Conservation (phyloP, 163 green algal species). For the Trebouxiophyceae sp. region DNA sequence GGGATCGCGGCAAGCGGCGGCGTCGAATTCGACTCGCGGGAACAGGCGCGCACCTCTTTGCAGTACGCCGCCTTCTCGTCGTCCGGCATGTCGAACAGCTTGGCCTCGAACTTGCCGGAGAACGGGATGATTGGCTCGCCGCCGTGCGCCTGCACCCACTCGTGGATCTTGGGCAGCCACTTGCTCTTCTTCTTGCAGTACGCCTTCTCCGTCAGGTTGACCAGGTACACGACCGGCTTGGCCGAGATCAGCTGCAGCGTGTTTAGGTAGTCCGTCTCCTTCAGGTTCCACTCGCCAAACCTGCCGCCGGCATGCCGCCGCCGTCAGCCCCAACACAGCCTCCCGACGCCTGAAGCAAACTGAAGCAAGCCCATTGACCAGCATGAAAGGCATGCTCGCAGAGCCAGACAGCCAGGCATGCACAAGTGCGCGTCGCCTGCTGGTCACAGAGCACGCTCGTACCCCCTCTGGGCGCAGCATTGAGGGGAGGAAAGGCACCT, state of each 20-base stretch:
- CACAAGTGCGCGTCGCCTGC: no score
- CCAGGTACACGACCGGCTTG: slow-evolving; percentile 88
- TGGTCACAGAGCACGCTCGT: no score
- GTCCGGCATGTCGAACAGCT: slow-evolving; percentile 75
- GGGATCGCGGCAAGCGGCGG: no score
- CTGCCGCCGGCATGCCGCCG: no score
- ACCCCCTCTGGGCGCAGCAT: no score
- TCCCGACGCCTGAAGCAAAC: background rate
- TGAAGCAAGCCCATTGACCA: no score
- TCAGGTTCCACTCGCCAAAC: slow-evolving; percentile 78
- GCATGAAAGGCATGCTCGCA: no score
- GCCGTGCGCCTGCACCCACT: slow-evolving; percentile 55
- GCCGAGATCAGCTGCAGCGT: slow-evolving; percentile 78
- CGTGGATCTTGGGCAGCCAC: slow-evolving; percentile 65
- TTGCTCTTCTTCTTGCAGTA: slow-evolving; percentile 90
- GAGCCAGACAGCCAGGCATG: no score
- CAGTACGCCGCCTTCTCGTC: slow-evolving; percentile 67
- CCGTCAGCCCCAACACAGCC: background rate
- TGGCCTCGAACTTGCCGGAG: slow-evolving; percentile 48
- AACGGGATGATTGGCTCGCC: slow-evolving; percentile 91
- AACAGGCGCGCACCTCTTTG: slow-evolving; percentile 45
- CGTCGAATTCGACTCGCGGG: no score
- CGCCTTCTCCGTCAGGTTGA: slow-evolving; percentile 90
- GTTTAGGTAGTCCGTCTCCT: slow-evolving; percentile 67
- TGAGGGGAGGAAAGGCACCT: slow-evolving; percentile 18